Conservation (phyloP, 2,329 filamentous ascomycete species). For the Sarocladium oryzae region DNA sequence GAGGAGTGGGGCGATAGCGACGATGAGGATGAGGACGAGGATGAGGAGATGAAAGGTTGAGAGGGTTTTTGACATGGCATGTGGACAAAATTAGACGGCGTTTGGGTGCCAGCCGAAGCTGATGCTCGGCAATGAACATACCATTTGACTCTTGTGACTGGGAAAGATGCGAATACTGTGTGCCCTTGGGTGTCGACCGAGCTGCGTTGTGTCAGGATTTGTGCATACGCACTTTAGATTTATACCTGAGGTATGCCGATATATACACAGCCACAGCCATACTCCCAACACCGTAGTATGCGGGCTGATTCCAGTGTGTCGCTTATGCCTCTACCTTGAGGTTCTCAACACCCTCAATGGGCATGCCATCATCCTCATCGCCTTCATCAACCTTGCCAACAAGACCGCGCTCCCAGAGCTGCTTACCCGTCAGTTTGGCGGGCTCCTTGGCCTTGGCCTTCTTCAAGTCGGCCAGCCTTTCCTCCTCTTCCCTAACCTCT, state of each 20-base stretch:
- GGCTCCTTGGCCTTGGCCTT: constrained; percentile 71
- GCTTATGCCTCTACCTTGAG: constrained; percentile 57
- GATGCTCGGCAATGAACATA: not conserved
- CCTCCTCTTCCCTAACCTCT: constrained; percentile 62
- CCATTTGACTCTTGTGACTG: not conserved
- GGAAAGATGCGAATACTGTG: not conserved
- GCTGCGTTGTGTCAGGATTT: not conserved
- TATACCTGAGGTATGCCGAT: not conserved
- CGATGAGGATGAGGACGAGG: constrained; percentile 42
- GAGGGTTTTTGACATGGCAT: not conserved
- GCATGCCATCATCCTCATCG: constrained; percentile 52
- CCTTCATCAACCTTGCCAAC: constrained; percentile 61
- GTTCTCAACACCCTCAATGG: constrained; percentile 59
- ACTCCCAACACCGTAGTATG: constrained; percentile 13
- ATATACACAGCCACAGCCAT: not conserved
- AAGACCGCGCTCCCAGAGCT: constrained; percentile 73
- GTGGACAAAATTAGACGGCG: constrained; percentile 16
- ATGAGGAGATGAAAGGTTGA: constrained; percentile 48
- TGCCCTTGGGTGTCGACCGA: not conserved
- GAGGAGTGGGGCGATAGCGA: constrained; percentile 50
- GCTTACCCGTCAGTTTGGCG: constrained; percentile 63
- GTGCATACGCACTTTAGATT: not conserved
- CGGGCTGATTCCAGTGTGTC: constrained; percentile 16
- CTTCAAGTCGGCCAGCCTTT: constrained; percentile 75
- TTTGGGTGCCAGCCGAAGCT: constrained; percentile 13